Evolutionary conservation across 2,329 filamentous ascomycete genomes (phyloP).

Genomic region (Talaromyces sp.): DNA sequence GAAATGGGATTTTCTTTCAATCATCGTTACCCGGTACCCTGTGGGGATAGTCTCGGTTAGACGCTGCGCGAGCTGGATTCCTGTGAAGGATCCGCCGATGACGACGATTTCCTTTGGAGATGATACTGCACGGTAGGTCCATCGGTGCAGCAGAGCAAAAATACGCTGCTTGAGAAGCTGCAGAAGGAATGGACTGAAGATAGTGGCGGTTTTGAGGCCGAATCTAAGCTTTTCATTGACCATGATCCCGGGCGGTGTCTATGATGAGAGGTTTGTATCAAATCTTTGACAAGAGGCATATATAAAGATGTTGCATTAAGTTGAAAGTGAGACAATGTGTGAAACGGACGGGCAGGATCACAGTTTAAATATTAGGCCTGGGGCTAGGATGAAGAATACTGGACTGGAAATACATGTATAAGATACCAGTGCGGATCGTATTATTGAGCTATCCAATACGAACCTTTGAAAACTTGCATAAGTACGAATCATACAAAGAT

Average conservation of each 20-base stretch:
- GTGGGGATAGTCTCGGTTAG: neutral
- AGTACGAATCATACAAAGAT: too few species aligned
- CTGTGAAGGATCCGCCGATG: conserved; percentile 3
- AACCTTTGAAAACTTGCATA: too few species aligned
- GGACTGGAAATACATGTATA: too few species aligned
- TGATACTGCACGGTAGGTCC: conserved; percentile 1
- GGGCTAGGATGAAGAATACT: neutral
- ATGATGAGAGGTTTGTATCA: neutral
- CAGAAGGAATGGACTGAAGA: neutral
- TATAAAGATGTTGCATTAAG: neutral
- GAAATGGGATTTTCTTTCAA: conserved; percentile 6
- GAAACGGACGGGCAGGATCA: neutral
- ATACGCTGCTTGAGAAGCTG: neutral
- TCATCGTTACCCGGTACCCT: conserved; percentile 1
- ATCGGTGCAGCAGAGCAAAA: neutral
- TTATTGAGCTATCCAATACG: too few species aligned
- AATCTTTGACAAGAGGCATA: neutral
- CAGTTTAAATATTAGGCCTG: neutral
- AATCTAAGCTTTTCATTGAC: neutral
- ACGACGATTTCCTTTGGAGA: conserved; percentile 1
- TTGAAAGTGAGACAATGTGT: neutral
- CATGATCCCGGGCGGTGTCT: neutral
- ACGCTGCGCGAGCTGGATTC: neutral
- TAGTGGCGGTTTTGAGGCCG: neutral
- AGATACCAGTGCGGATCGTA: too few species aligned